Conservation (phyloP, 2,329 filamentous ascomycete species). For the Diaporthe citriasiana region DNA sequence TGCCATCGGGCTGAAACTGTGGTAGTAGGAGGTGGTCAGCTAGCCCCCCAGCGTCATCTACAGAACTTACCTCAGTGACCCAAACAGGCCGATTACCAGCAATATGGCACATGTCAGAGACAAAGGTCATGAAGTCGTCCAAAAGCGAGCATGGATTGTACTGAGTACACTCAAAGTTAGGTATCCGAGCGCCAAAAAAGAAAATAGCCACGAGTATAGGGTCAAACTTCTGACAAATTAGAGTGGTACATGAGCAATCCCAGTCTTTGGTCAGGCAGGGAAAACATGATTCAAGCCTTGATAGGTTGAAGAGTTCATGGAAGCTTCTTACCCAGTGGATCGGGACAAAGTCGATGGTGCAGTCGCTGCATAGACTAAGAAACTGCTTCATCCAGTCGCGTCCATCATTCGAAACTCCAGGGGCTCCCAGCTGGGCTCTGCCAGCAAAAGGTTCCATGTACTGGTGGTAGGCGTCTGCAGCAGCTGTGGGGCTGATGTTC, state of each 20-base stretch:
- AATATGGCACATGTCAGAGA: conserved; percentile 55
- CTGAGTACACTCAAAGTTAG: not conserved
- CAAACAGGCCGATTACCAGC: conserved; percentile 56
- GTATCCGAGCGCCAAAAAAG: not conserved
- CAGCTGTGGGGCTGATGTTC: conserved; percentile 50
- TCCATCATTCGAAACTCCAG: conserved; percentile 62
- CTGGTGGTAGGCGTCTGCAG: conserved; percentile 55
- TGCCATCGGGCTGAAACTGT: conserved; percentile 11
- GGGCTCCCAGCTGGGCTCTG: conserved; percentile 60
- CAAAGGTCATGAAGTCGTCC: conserved; percentile 59
- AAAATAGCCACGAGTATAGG: no score
- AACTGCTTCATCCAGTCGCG: conserved; percentile 60
- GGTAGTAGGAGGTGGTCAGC: not conserved
- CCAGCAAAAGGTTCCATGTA: conserved; percentile 61
- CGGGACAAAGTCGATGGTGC: conserved; percentile 60
- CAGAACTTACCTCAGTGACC: conserved; percentile 56
- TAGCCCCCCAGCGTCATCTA: no score
- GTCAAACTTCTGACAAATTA: not conserved
- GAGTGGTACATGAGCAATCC: not conserved
- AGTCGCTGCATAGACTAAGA: conserved; percentile 56
- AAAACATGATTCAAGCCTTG: no score
- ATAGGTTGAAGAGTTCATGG: no score
- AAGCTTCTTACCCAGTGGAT: conserved; percentile 56
- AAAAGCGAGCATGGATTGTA: conserved; percentile 56
- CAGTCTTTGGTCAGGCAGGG: not conserved